Percentiles rank a stretch among this genome's conserved stretches.
Conservation (phyloP, 192 early-diverging fungal species). For the Paraglomus occultum region DNA sequence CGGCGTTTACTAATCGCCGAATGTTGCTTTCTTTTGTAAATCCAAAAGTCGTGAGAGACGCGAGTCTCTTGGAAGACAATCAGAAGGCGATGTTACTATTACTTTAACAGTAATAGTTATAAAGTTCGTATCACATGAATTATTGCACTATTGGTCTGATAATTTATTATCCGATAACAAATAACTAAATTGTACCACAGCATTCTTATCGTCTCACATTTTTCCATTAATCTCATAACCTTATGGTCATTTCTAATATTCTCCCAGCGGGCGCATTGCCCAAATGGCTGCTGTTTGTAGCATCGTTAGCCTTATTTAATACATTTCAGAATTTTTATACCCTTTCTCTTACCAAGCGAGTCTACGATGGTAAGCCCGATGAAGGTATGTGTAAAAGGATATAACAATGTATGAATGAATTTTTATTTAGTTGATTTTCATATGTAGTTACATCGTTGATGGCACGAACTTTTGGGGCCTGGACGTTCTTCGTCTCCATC, state of each 20-base stretch:
- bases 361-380: slow-evolving; percentile 68
- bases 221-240: neutral
- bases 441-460: slow-evolving; percentile 75
- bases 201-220: neutral
- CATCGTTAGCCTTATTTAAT: slow-evolving; percentile 79
- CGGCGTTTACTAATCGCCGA: too few relatives aligned
- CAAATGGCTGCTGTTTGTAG: slow-evolving; percentile 73
- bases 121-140: too few relatives aligned
- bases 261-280: slow-evolving; percentile 58
- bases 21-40: too few relatives aligned
- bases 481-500: slow-evolving; percentile 80
- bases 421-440: slow-evolving; percentile 5
- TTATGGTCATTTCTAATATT: neutral
- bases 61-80: too few relatives aligned
- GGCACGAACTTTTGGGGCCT: slow-evolving; percentile 82
- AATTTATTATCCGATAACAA: too few relatives aligned
- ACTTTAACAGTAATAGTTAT: too few relatives aligned
- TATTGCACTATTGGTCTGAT: too few relatives aligned
- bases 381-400: slow-evolving; percentile 44
- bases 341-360: slow-evolving; percentile 67
- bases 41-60: too few relatives aligned
- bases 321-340: slow-evolving; percentile 80
- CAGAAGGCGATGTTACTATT: too few relatives aligned
- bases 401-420: neutral
- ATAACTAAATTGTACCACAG: too few relatives aligned